Evolutionary conservation across 2,329 filamentous ascomycete species (phyloP).

Genomic region (Aspergillus thermomutatus): DNA sequence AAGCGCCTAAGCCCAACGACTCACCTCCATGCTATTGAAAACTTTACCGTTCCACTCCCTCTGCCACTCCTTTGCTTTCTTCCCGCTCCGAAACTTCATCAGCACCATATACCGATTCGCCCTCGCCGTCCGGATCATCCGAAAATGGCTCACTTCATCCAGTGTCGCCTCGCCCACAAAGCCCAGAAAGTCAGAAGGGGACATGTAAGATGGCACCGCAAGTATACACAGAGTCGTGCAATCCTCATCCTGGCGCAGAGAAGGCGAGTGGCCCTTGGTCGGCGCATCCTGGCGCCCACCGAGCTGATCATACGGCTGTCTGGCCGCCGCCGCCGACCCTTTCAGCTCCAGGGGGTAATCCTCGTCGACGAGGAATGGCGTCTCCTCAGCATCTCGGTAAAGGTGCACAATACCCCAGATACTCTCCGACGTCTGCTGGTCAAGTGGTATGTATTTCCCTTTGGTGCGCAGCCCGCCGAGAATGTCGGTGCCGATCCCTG

Average conservation of each 20-base stretch:
- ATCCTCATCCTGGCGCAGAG: conserved; percentile 46
- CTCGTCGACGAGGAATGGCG: conserved; percentile 52
- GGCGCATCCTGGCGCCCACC: conserved; percentile 15
- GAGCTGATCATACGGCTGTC: conserved; percentile 23
- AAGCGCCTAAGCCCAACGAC: conserved; percentile 19
- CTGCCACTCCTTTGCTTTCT: conserved; percentile 74
- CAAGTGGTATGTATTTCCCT: conserved; percentile 70
- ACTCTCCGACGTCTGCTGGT: conserved; percentile 69
- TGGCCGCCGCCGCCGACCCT: conserved; percentile 34
- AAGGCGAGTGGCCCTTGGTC: conserved; percentile 14
- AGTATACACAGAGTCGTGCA: conserved; percentile 90
- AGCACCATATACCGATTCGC: conserved; percentile 93
- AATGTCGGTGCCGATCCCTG: conserved; percentile 49
- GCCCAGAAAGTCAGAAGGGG: conserved; percentile 82
- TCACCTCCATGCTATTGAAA: conserved; percentile 86
- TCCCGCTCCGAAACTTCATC: conserved; percentile 81
- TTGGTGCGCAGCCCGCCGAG: conserved; percentile 72
- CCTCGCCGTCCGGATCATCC: conserved; percentile 85
- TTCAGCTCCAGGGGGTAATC: conserved; percentile 44
- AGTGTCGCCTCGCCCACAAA: conserved; percentile 87
- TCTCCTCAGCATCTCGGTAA: conserved; percentile 80
- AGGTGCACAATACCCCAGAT: conserved; percentile 94
- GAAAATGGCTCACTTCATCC: conserved; percentile 84
- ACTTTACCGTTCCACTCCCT: conserved; percentile 87
- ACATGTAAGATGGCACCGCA: conserved; percentile 90